Percentiles rank a stretch among this genome's conserved stretches.
phyloP scores from a whole-genome alignment of 768 basidiomycete species.

The Cystobasidium onofrii region DNA sequence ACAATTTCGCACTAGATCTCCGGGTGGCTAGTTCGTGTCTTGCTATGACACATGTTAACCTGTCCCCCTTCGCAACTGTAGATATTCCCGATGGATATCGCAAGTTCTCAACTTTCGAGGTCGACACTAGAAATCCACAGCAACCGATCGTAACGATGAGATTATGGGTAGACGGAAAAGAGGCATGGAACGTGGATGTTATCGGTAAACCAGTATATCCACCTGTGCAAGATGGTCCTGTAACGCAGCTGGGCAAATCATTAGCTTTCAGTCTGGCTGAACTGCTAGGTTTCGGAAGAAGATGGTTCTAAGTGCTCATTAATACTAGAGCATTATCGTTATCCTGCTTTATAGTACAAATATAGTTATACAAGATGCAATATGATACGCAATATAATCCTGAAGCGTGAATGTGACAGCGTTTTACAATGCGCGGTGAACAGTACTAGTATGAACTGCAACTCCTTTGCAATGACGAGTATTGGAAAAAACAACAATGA shows the following conservation, averaged over 20 bases:
- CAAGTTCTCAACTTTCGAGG: constrained; percentile 64
- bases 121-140: constrained; percentile 56
- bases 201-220: constrained; percentile 38
- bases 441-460: no score
- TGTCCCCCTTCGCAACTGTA: constrained; percentile 43
- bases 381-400: background rate
- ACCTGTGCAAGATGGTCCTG: constrained; percentile 3
- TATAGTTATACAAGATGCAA: background rate
- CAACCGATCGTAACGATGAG: constrained; percentile 56
- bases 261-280: constrained; percentile 37
- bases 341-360: background rate
- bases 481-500: no score
- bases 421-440: no score
- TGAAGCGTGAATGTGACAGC: no score
- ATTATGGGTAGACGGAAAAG: constrained; percentile 55
- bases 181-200: constrained; percentile 37
- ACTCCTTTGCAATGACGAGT: no score
- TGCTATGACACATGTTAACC: no score
- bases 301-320: constrained; percentile 31
- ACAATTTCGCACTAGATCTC: no score
- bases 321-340: background rate
- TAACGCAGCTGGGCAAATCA: constrained; percentile 26
- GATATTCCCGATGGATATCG: constrained; percentile 59
- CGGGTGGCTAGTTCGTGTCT: no score
- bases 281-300: constrained; percentile 36